Conservation (phyloP, 1,139 yeast genomes). For the Scheffersomyces quercinus region DNA sequence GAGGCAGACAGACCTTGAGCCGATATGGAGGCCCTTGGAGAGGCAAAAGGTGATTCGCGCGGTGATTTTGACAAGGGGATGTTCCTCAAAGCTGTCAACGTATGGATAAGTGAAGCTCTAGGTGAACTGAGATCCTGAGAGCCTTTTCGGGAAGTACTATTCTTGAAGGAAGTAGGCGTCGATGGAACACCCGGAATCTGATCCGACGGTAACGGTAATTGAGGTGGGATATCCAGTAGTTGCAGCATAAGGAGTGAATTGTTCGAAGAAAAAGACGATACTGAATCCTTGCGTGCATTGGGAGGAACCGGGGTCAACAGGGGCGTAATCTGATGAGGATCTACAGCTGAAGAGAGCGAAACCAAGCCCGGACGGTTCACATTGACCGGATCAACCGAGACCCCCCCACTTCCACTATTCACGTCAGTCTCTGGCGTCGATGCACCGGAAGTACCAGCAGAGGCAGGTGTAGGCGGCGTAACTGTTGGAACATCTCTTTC, state of each 20-base stretch:
- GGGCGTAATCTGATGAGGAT: slow-evolving; percentile 19
- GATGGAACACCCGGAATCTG: slow-evolving; percentile 50
- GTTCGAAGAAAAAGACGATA: slow-evolving; percentile 28
- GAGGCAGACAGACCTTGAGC: slow-evolving; percentile 18
- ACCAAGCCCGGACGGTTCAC: not conserved
- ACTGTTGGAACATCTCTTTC: slow-evolving; percentile 3
- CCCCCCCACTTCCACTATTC: not conserved
- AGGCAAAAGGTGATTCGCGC: slow-evolving; percentile 44
- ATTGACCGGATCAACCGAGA: not conserved
- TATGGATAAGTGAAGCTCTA: slow-evolving; percentile 43
- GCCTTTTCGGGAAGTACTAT: slow-evolving; percentile 33
- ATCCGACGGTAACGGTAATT: slow-evolving; percentile 53
- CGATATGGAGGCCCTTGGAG: slow-evolving; percentile 50
- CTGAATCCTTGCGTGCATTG: slow-evolving; percentile 27
- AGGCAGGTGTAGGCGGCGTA: not conserved
- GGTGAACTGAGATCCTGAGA: slow-evolving; percentile 44
- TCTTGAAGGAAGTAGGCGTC: slow-evolving; percentile 33
- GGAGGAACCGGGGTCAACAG: not conserved
- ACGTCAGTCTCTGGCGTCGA: not conserved
- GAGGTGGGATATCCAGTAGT: slow-evolving; percentile 53
- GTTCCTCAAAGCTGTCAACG: slow-evolving; percentile 43
- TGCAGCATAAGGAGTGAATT: slow-evolving; percentile 33
- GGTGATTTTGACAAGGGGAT: slow-evolving; percentile 42
- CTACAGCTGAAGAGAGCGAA: slow-evolving; percentile 20
- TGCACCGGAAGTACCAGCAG: not conserved